Evolutionary conservation across 192 early-diverging fungal genomes (phyloP), one percentile per base, ranked within the genome.

Genomic region (Linnemannia hyalina): DNA sequence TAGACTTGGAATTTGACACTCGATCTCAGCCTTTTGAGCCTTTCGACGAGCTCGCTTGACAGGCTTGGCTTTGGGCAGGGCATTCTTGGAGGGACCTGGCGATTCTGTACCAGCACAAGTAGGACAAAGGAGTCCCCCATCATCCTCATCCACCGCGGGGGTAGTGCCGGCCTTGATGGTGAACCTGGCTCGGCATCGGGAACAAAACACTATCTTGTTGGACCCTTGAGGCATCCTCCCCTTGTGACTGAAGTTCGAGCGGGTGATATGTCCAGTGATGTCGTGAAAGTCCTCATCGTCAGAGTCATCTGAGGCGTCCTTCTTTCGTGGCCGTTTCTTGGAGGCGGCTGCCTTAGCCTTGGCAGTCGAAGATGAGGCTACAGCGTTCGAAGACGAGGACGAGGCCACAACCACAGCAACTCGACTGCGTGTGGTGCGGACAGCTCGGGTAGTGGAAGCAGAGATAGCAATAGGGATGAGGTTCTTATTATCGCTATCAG

Each of bases 1-100:
- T 6, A 95, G 89, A 54, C 91, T 81, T 32, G 92, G 90, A 29
- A 93, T 83, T 10, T 91, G 89, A 40, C 86, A 73, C 73, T 93
- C 91, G 38, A 87, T 82, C 75, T 94, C 92, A 5, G 86, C 91
- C 49, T 87, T 84, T 88, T 91, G 74, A 38, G 69, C 57, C 78
- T 77, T 76, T 54, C 73, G 42, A 47, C 70, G 49, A 69, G 70
- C 68, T 36, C 41, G 68, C 74, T 70, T 75, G 46, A 32, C 35
- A 26, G 81, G 81, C 49, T 23, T 44, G 6, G 52, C 46, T 55
- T 63, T 73, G 8, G 42, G 73, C 20, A 20, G 3, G 68, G 65
- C 46, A 55, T 63, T 49, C 60, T 32, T 65, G 10, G 60, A 32
- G 20, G 80, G 78, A n/a, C 29, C 73, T 55, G 79, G 10, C 3